Evolutionary conservation across 352 stramenopile genomes (phyloP).

Genomic region (Pythium biforme): DNA sequence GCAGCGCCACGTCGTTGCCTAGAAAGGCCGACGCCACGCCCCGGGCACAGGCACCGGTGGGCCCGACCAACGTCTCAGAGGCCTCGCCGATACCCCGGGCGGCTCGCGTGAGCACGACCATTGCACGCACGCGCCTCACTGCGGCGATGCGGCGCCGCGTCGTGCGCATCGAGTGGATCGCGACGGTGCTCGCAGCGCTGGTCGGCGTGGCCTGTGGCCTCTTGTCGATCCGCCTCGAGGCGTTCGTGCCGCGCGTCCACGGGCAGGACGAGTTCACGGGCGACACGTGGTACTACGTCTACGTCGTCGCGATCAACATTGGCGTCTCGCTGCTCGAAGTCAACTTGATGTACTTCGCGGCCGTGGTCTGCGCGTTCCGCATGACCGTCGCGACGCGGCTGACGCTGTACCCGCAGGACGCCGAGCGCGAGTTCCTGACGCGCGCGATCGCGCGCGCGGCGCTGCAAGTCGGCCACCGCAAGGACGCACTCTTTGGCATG

Average conservation of each 20-base stretch:
- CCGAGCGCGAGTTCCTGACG: slow-evolving; percentile 51
- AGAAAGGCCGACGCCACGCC: neutral
- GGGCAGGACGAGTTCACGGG: slow-evolving; percentile 4
- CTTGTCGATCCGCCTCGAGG: slow-evolving; percentile 9
- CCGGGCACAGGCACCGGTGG: neutral
- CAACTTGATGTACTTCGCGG: slow-evolving; percentile 38
- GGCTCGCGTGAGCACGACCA: neutral
- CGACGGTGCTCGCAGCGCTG: neutral
- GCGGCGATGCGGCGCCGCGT: slow-evolving; percentile 4
- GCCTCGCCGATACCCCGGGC: neutral
- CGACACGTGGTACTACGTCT: neutral
- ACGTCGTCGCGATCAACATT: slow-evolving; percentile 35
- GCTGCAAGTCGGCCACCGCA: slow-evolving; percentile 44
- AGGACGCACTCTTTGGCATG: slow-evolving; percentile 48
- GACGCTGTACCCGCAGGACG: slow-evolving; percentile 44
- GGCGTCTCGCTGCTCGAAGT: slow-evolving; percentile 50
- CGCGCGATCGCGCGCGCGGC: slow-evolving; percentile 43
- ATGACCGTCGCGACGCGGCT: slow-evolving; percentile 44
- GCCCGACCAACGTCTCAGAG: neutral
- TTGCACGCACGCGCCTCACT: slow-evolving; percentile 2
- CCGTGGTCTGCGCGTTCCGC: slow-evolving; percentile 40
- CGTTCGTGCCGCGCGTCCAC: neutral
- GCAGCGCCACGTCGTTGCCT: neutral
- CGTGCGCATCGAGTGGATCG: slow-evolving; percentile 10
- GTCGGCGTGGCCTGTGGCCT: slow-evolving; percentile 6